A percentile compares a stretch with the other conserved stretches of the same genome.
These are phyloP conservation scores for Flammula alnicola DNA, from an alignment of 1,284 basidiomycete species.

Conservation along the genomic window DNA sequence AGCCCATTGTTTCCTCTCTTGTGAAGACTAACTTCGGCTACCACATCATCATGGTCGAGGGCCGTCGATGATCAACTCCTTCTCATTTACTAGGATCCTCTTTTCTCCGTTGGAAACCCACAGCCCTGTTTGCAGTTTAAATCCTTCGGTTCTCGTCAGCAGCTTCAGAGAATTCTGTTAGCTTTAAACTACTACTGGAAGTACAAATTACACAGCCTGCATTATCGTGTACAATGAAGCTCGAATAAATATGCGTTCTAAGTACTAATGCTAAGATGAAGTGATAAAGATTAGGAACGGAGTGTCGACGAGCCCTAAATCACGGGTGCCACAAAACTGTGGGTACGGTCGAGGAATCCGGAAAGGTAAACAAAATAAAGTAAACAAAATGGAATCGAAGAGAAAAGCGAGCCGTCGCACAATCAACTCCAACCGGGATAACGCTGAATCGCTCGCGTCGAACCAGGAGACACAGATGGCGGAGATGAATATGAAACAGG, in stretches of 20 bases:
- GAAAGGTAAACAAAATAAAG: background rate
- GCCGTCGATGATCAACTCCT: conserved; percentile 56
- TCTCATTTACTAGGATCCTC: background rate
- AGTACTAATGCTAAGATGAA: conserved; percentile 3
- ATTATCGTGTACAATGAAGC: too few species aligned
- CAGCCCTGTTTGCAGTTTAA: too few species aligned
- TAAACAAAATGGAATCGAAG: too few species aligned
- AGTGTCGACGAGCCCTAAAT: background rate
- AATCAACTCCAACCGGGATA: background rate
- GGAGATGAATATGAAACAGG: too few species aligned
- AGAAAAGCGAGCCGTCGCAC: too few species aligned
- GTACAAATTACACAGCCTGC: conserved; percentile 5
- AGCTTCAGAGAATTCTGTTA: background rate
- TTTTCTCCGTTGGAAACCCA: too few species aligned
- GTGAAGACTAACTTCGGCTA: conserved; percentile 87
- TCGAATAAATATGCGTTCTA: too few species aligned
- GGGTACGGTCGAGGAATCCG: too few species aligned
- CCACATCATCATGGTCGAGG: conserved; percentile 88
- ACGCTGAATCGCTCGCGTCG: background rate
- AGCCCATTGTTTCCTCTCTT: conserved; percentile 69
- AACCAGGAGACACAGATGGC: background rate
- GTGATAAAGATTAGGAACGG: conserved; percentile 1
- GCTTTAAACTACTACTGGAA: background rate
- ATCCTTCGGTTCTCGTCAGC: too few species aligned
- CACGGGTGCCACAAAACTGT: too few species aligned